phyloP scores from a whole-genome alignment of 345 rosid species.

The Dovyalis caffra region DNA sequence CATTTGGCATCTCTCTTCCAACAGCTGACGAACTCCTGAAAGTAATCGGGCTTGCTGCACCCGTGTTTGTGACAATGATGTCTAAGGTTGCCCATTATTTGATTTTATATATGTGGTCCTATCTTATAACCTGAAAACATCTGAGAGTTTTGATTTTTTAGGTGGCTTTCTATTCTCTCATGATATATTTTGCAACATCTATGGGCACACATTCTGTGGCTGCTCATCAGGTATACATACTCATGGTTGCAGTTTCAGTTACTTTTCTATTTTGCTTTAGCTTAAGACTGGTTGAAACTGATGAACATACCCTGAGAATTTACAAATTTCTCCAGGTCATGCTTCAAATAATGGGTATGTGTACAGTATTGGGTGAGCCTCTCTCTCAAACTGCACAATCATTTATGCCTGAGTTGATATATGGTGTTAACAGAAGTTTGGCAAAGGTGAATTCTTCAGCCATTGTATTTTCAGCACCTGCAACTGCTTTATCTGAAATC shows the following conservation, averaged over 20 bases:
- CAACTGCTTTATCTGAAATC: neutral
- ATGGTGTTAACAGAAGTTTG: constrained; percentile 61
- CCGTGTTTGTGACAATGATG: constrained; percentile 70
- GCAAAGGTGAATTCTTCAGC: constrained; percentile 41
- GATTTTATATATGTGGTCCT: constrained; percentile 14
- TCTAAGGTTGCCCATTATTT: constrained; percentile 47
- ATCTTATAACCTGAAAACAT: neutral
- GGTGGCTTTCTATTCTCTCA: constrained; percentile 77
- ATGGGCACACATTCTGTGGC: constrained; percentile 78
- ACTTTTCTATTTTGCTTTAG: constrained; percentile 5
- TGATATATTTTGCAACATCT: constrained; percentile 76
- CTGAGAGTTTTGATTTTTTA: constrained; percentile 30
- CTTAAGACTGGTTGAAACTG: neutral
- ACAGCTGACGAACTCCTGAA: constrained; percentile 50
- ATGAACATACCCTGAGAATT: neutral
- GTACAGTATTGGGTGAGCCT: constrained; percentile 80
- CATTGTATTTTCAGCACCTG: neutral
- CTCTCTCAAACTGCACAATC: constrained; percentile 96
- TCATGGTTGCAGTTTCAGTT: neutral
- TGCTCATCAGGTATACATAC: constrained; percentile 77
- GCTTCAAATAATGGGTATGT: constrained; percentile 66
- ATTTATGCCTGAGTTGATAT: constrained; percentile 83
- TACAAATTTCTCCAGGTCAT: constrained; percentile 46
- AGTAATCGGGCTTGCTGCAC: constrained; percentile 70
- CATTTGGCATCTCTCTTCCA: constrained; percentile 58